These are phyloP conservation scores for Macaranga tanarius DNA, from an alignment of 441 rosid species.

Conservation along the genomic window DNA sequence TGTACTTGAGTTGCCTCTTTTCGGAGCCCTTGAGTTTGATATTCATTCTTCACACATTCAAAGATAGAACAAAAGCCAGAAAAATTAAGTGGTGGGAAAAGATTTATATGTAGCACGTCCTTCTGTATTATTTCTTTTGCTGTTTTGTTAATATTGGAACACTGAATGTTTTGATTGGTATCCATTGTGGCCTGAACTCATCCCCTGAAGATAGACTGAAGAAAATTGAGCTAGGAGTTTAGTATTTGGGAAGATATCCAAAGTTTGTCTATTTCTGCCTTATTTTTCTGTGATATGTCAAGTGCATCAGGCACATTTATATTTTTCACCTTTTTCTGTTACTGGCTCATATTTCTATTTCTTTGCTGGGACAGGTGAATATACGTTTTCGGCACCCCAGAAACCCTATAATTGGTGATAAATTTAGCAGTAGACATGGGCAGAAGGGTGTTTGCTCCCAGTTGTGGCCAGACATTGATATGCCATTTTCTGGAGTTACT, in stretches of 20 bases:
- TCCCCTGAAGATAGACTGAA: neutral
- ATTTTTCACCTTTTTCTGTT: neutral
- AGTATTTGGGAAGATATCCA: neutral
- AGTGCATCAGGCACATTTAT: too few species aligned
- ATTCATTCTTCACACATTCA: neutral
- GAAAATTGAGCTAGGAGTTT: neutral
- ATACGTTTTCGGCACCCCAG: constrained; percentile 92
- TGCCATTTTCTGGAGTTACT: constrained; percentile 93
- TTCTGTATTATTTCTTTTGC: neutral
- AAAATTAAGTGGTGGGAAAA: neutral
- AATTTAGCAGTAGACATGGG: constrained; percentile 98
- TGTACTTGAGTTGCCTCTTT: too few species aligned
- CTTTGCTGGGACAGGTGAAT: constrained; percentile 53
- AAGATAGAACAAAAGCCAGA: neutral
- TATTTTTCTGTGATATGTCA: too few species aligned
- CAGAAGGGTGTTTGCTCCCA: constrained; percentile 99
- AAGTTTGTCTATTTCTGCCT: too few species aligned
- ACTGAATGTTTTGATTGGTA: neutral
- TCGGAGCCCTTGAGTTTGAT: neutral
- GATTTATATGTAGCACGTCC: neutral
- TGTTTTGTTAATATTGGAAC: neutral
- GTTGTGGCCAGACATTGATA: constrained; percentile 92
- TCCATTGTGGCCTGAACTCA: neutral
- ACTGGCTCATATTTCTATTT: constrained; percentile 6
- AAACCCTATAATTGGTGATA: constrained; percentile 94